Percentiles rank a stretch among this genome's conserved stretches.
phyloP scores from a whole-genome alignment of 257 asterid species.

The Jasminum sambac region DNA sequence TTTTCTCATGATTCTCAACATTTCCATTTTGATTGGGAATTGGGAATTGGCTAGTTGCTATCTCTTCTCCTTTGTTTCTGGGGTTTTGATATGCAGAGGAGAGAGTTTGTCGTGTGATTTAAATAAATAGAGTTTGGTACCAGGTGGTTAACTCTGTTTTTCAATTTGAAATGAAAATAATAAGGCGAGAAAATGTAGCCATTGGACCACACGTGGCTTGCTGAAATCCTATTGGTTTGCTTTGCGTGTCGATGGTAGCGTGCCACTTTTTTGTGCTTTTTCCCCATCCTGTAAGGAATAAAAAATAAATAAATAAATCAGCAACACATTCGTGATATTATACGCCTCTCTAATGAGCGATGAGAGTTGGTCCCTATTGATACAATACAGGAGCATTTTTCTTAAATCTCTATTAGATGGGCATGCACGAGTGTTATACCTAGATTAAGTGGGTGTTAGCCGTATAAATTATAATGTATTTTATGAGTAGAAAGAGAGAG shows the following conservation, averaged over 20 bases:
- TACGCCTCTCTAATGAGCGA: too few species aligned
- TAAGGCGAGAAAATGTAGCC: not conserved
- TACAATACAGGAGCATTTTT: too few species aligned
- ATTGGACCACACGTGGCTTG: constrained; percentile 18
- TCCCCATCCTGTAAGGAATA: not conserved
- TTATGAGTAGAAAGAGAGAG: too few species aligned
- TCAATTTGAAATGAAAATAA: not conserved
- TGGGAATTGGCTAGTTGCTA: not conserved
- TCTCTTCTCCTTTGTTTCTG: not conserved
- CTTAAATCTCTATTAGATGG: too few species aligned
- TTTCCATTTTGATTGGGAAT: constrained; percentile 21
- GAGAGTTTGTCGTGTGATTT: not conserved
- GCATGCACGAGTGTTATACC: too few species aligned
- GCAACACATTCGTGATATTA: too few species aligned
- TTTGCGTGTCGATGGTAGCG: constrained; percentile 39
- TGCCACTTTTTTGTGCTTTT: constrained; percentile 20
- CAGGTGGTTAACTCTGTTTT: not conserved
- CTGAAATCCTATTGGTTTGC: constrained; percentile 35
- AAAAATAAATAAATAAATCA: too few species aligned
- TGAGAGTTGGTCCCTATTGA: too few species aligned
- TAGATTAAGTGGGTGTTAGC: too few species aligned
- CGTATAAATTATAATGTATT: too few species aligned
- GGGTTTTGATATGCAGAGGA: not conserved
- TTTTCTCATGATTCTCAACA: constrained; percentile 45
- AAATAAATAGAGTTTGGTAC: not conserved